A percentile compares a stretch with the other conserved stretches of the same genome.
These are phyloP conservation scores for Oidium heveae DNA, from an alignment of 2,329 filamentous ascomycete genomes.

Conservation along the genomic window DNA sequence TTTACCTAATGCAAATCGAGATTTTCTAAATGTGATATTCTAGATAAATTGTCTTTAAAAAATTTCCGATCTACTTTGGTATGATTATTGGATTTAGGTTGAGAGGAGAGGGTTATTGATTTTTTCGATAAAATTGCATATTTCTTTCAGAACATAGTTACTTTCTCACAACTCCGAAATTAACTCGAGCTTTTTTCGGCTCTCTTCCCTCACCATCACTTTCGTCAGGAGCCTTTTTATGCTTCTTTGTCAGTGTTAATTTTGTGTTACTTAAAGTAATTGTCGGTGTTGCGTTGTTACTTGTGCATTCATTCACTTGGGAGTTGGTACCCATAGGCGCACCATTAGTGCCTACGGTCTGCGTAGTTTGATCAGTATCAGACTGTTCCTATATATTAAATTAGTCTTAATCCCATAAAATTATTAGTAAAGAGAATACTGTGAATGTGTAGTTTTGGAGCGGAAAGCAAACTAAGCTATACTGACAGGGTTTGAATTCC, in stretches of 20 bases:
- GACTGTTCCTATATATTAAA: background rate
- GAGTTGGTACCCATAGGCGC: conserved; percentile 31
- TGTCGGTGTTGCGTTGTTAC: conserved; percentile 27
- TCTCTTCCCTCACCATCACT: conserved; percentile 31
- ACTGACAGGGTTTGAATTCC: conserved; percentile 22
- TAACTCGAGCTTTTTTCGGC: conserved; percentile 12
- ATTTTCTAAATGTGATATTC: too few relatives aligned
- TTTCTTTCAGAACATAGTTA: conserved; percentile 1
- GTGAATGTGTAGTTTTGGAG: background rate
- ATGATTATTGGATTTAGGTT: background rate
- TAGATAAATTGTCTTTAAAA: background rate
- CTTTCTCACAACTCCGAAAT: conserved; percentile 12
- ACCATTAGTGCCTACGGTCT: conserved; percentile 20
- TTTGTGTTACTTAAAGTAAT: conserved; percentile 18
- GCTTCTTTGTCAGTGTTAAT: conserved; percentile 22
- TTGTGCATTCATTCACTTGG: conserved; percentile 19
- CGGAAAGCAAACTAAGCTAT: conserved; percentile 1
- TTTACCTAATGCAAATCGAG: too few relatives aligned
- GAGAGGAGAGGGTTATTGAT: background rate
- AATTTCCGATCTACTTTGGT: background rate
- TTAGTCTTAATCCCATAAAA: background rate
- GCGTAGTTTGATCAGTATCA: conserved; percentile 11
- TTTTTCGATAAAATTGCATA: background rate
- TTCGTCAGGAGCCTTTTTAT: conserved; percentile 25
- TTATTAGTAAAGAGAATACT: background rate